phyloP scores from a whole-genome alignment of 768 basidiomycete species.

The Lactifluus piperatus region DNA sequence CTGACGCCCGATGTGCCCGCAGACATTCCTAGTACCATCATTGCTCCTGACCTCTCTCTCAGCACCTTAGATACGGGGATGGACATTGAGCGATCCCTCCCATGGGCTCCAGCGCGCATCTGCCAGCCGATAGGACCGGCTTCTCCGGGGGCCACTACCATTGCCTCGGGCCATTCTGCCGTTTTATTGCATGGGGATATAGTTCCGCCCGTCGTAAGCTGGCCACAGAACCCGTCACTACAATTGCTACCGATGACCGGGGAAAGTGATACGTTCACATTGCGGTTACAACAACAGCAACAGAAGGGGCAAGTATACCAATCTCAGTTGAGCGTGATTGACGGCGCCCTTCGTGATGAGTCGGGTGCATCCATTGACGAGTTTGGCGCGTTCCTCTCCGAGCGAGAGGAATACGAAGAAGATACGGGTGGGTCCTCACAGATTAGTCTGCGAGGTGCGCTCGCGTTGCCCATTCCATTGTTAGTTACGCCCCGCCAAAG shows the following conservation, averaged over 20 bases:
- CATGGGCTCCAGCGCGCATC: constrained; percentile 8
- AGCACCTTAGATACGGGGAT: constrained; percentile 8
- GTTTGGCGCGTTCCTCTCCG: constrained; percentile 16
- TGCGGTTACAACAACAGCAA: neutral
- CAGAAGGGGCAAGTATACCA: neutral
- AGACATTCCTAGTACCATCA: constrained; percentile 14
- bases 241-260: constrained; percentile 1
- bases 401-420: neutral
- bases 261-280: neutral
- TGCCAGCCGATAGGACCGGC: neutral
- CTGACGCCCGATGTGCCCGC: constrained; percentile 6
- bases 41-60: constrained; percentile 7
- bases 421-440: neutral
- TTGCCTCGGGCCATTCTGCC: constrained; percentile 14
- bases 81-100: constrained; percentile 3
- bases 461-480: constrained; percentile 18
- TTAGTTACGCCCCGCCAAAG: constrained; percentile 11
- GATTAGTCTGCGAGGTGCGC: constrained; percentile 16
- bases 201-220: neutral
- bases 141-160: constrained; percentile 10
- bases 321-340: constrained; percentile 8
- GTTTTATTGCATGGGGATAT: neutral
- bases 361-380: constrained; percentile 9
- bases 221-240: constrained; percentile 15
- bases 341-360: neutral